Percentiles rank a stretch among this genome's conserved stretches.
phyloP scores from a whole-genome alignment of 805 yeast species.

The Huiozyma naganishii region DNA sequence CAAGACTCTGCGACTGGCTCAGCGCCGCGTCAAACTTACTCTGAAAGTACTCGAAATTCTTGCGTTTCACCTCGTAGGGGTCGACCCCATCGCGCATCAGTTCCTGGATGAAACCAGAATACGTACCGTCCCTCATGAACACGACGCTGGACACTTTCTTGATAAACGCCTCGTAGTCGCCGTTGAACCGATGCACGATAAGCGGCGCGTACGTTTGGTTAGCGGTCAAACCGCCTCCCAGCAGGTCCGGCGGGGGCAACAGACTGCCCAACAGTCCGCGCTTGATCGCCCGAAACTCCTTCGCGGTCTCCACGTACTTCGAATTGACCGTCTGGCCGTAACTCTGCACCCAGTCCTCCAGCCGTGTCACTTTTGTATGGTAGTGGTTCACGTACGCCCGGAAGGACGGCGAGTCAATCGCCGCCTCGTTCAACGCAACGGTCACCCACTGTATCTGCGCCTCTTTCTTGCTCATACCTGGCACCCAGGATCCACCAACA shows the following conservation, averaged over 20 bases:
- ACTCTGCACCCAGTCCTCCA: slow-evolving; percentile 57
- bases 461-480: not conserved
- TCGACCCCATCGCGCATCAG: slow-evolving; percentile 32
- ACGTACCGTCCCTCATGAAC: slow-evolving; percentile 8
- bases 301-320: slow-evolving; percentile 32
- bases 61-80: slow-evolving; percentile 44
- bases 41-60: slow-evolving; percentile 51
- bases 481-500: too few species aligned
- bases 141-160: slow-evolving; percentile 8
- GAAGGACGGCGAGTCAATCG: slow-evolving; percentile 60
- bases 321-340: slow-evolving; percentile 32
- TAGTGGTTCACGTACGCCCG: slow-evolving; percentile 62
- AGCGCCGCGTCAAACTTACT: slow-evolving; percentile 52
- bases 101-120: slow-evolving; percentile 7
- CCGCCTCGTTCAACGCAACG: slow-evolving; percentile 13
- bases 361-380: slow-evolving; percentile 44
- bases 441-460: slow-evolving; percentile 7
- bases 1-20: slow-evolving; percentile 40
- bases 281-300: slow-evolving; percentile 37
- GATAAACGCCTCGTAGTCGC: slow-evolving; percentile 11
- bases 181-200: slow-evolving; percentile 11
- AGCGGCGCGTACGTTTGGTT: slow-evolving; percentile 57
- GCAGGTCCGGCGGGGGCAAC: slow-evolving; percentile 35
- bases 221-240: slow-evolving; percentile 46
- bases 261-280: slow-evolving; percentile 37